Conservation (phyloP, 257 asterid species). For the Nicotiana paniculata region DNA sequence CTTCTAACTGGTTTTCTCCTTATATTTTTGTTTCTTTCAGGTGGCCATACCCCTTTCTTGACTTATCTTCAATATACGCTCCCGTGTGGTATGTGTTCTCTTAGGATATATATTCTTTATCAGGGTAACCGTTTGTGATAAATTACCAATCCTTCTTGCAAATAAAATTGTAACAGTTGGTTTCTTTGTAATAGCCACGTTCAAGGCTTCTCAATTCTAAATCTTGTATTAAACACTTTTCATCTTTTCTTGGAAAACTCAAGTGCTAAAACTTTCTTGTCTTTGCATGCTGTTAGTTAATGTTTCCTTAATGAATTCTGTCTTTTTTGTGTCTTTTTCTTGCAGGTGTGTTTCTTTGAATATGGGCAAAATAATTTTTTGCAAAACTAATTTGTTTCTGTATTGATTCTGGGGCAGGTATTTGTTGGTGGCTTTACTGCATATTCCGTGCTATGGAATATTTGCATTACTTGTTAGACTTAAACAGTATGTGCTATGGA, state of each 20-base stretch:
- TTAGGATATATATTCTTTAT: not conserved
- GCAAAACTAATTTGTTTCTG: not conserved
- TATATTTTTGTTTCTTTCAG: constrained; percentile 31
- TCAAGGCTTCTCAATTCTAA: not conserved
- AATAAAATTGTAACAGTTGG: not conserved
- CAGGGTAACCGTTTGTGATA: not conserved
- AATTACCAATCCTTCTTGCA: not conserved
- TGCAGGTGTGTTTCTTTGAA: not conserved
- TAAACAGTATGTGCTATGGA: constrained; percentile 40
- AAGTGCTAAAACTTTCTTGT: not conserved
- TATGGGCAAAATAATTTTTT: not conserved
- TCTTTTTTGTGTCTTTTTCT: not conserved
- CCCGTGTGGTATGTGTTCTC: constrained; percentile 57
- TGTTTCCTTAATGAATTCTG: too few species aligned
- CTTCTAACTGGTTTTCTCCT: constrained; percentile 7
- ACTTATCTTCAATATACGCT: constrained; percentile 45
- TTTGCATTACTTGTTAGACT: constrained; percentile 43
- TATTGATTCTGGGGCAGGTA: constrained; percentile 47
- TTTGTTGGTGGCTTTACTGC: constrained; percentile 66
- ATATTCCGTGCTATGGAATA: constrained; percentile 65
- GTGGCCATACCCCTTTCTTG: constrained; percentile 99
- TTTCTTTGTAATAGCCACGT: not conserved
- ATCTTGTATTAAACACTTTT: not conserved
- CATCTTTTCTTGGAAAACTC: not conserved
- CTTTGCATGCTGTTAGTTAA: too few species aligned